Percentiles rank a stretch among this genome's conserved stretches.
These are phyloP conservation scores for Cystoderma amianthinum DNA, from an alignment of 768 basidiomycete species.

Conservation along the genomic window DNA sequence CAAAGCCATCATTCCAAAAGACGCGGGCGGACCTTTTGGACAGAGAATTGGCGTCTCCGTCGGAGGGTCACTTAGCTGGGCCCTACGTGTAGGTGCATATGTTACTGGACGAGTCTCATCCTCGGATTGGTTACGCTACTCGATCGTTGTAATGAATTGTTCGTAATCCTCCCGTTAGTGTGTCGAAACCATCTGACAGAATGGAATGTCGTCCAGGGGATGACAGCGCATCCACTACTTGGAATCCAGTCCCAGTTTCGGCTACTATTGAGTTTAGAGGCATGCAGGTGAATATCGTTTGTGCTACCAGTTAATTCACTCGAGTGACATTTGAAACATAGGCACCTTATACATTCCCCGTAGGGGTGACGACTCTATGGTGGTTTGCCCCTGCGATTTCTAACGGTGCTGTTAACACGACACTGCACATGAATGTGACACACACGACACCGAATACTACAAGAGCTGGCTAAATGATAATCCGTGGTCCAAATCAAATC, in stretches of 20 bases:
- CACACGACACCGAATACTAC: too few species aligned
- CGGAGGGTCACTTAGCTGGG: constrained; percentile 47
- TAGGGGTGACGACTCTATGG: constrained; percentile 59
- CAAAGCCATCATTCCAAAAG: constrained; percentile 66
- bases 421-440: too few species aligned
- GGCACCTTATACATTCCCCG: constrained; percentile 74
- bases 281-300: constrained; percentile 36
- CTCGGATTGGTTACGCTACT: constrained; percentile 57
- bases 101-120: constrained; percentile 49
- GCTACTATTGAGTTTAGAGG: constrained; percentile 62
- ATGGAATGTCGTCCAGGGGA: constrained; percentile 36
- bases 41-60: constrained; percentile 62
- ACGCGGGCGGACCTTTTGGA: constrained; percentile 60
- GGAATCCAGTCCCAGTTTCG: constrained; percentile 46
- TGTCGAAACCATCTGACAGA: neutral
- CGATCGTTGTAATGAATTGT: constrained; percentile 72
- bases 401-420: too few species aligned
- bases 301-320: neutral
- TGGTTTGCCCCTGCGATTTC: too few species aligned
- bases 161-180: too few species aligned
- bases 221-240: constrained; percentile 39
- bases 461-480: too few species aligned
- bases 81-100: constrained; percentile 59
- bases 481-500: too few species aligned
- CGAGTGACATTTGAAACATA: constrained; percentile 9